Evolutionary conservation across 1,139 yeast species (phyloP), one percentile per base, ranked within the genome.

Genomic region (Protomyces gravidus): DNA sequence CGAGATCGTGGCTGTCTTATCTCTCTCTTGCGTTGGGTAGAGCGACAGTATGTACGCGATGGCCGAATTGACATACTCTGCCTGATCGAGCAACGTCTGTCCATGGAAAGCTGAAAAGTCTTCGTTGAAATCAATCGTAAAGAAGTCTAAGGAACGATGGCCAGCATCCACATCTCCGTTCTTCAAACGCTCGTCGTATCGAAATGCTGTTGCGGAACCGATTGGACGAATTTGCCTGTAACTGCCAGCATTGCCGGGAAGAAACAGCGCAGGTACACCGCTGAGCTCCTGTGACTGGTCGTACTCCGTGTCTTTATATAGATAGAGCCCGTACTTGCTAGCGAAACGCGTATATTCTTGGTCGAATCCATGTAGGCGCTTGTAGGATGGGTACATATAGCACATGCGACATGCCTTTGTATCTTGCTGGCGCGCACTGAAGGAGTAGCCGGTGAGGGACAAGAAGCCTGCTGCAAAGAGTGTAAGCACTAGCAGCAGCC

Each of bases 71-170:
- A 88, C 73, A 70, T 86, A 92, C 70, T 88, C 96, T 0, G 97
- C 96, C 72, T 92, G 98, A 69, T 92, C 97, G 48, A 89, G 74
- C 78, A 92, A 77, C 1, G 97, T 89, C 65, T 90, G 78, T 0
- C 99, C 99, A 71, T 90, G 97, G 71, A 92, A 88, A 0, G 98
- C 98, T 0, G 97, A 89, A 66, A 89, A 85, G 70, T 92, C 98
- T 72, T 92, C 97, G 68, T 89, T 89, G 73, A 92, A 92, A 70
- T 92, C 97, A 1, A 95, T 95, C 0, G 95, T 60, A 59, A 65
- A 66, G 49, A 67, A 66, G 56, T 67, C 68, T 6, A 66, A 62
- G 40, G 62, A 62, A 17, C 58, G 45, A 11, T 55, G 25, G 6
- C 63, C 63, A 11, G 53, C 46, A 17, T 61, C 55, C 1, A 61